phyloP scores from a whole-genome alignment of 148 eudicot species.

The Cornus suecica region DNA sequence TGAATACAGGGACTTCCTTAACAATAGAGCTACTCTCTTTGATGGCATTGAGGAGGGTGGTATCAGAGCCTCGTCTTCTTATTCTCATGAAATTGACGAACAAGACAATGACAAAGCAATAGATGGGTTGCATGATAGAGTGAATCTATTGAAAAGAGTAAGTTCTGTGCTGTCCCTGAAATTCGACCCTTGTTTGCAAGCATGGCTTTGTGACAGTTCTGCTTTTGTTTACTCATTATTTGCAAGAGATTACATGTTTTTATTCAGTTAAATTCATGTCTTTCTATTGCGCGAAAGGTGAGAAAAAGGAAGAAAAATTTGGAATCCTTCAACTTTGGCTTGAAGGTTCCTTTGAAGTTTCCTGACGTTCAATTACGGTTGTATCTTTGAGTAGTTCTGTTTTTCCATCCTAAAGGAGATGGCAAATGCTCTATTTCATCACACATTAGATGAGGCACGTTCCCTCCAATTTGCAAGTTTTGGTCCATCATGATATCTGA shows the following conservation, averaged over 20 bases:
- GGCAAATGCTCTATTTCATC: neutral
- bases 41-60: slow-evolving; percentile 99
- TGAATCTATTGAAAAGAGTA: slow-evolving; percentile 82
- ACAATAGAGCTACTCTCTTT: slow-evolving; percentile 59
- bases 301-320: neutral
- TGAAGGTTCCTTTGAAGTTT: too few relatives aligned
- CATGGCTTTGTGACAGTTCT: neutral
- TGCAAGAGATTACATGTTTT: neutral
- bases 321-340: neutral
- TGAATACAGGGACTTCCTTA: slow-evolving; percentile 56
- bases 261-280: neutral
- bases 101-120: slow-evolving; percentile 80
- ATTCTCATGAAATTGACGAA: slow-evolving; percentile 87
- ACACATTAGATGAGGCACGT: neutral
- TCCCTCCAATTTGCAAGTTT: neutral
- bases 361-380: too few relatives aligned
- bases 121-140: slow-evolving; percentile 89
- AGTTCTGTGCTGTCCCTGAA: slow-evolving; percentile 14
- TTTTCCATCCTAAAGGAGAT: neutral
- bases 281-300: neutral
- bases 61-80: slow-evolving; percentile 76
- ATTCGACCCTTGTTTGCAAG: too few relatives aligned
- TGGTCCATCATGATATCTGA: too few relatives aligned
- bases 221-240: neutral
- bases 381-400: too few relatives aligned